Conservation (phyloP, 352 stramenopile genomes). For the Pythium monospermum region DNA sequence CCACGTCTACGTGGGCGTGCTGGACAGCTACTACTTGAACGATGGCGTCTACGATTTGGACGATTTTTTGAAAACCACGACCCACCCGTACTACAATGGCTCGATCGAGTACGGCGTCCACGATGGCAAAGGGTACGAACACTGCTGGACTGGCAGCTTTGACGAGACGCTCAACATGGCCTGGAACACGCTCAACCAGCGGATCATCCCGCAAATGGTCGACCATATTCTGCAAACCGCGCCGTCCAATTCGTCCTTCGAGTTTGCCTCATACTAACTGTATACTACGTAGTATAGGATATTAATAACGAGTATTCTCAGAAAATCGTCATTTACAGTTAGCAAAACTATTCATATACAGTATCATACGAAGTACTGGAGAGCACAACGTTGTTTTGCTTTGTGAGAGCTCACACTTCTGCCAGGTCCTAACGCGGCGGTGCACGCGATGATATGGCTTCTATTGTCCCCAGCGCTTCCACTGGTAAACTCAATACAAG, state of each 20-base stretch:
- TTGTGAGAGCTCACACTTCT: no score
- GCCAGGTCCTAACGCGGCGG: no score
- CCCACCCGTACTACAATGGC: slow-evolving; percentile 63
- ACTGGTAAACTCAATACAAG: no score
- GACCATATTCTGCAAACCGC: slow-evolving; percentile 50
- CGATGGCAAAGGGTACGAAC: slow-evolving; percentile 63
- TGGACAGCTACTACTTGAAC: slow-evolving; percentile 77
- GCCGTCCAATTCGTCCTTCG: slow-evolving; percentile 37
- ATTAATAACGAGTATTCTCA: no score
- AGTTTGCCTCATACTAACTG: slow-evolving; percentile 45
- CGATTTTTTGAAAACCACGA: slow-evolving; percentile 57
- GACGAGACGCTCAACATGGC: slow-evolving; percentile 63
- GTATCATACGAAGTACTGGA: no score
- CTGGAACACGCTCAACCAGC: slow-evolving; percentile 72
- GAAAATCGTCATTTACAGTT: no score
- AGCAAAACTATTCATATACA: no score
- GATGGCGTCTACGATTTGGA: slow-evolving; percentile 66
- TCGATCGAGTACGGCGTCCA: slow-evolving; percentile 65
- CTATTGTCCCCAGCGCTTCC: no score
- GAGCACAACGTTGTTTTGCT: no score
- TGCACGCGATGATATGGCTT: no score
- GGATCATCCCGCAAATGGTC: slow-evolving; percentile 63
- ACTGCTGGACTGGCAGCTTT: slow-evolving; percentile 74
- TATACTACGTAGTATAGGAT: no score
- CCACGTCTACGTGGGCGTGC: slow-evolving; percentile 67